A percentile compares a stretch with the other conserved stretches of the same genome.
phyloP scores from a whole-genome alignment of 2,329 filamentous ascomycete species.

The Beauveria australis region DNA sequence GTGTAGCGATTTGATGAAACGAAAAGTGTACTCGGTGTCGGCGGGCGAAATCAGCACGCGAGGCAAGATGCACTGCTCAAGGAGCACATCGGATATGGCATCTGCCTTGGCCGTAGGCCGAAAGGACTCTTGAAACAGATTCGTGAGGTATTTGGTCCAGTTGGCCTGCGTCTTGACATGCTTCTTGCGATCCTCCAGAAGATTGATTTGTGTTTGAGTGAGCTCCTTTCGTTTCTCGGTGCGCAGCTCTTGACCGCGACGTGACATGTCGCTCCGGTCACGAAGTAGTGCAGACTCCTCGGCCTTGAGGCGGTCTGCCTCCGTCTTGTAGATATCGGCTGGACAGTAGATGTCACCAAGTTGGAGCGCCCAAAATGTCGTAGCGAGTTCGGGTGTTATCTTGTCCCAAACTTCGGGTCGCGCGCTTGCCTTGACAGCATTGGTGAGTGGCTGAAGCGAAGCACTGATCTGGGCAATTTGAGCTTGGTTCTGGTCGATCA shows the following conservation, averaged over 20 bases:
- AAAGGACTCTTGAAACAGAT: conserved; percentile 76
- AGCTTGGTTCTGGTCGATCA: conserved; percentile 22
- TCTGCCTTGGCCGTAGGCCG: conserved; percentile 55
- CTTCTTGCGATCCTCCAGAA: conserved; percentile 65
- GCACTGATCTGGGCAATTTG: conserved; percentile 20
- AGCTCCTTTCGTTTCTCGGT: conserved; percentile 58
- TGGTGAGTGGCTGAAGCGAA: conserved; percentile 61
- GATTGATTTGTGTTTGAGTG: conserved; percentile 57
- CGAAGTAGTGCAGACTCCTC: conserved; percentile 59
- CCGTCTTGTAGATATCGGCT: conserved; percentile 67
- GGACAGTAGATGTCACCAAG: conserved; percentile 74
- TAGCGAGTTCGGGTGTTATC: conserved; percentile 74
- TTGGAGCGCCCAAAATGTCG: conserved; percentile 86
- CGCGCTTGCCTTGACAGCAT: conserved; percentile 54
- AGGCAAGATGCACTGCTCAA: conserved; percentile 90
- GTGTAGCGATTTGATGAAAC: conserved; percentile 81
- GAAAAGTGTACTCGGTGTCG: conserved; percentile 83
- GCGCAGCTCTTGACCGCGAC: conserved; percentile 56
- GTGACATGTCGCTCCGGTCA: conserved; percentile 65
- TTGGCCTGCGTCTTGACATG: conserved; percentile 61
- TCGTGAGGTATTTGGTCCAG: conserved; percentile 60
- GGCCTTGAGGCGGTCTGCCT: conserved; percentile 60
- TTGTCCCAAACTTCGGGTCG: conserved; percentile 58
- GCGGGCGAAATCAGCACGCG: conserved; percentile 74
- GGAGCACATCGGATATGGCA: conserved; percentile 62